A percentile compares a stretch with the other conserved stretches of the same genome.
These are phyloP conservation scores for Clathrospora elynae DNA, from an alignment of 2,329 filamentous ascomycete species.

Conservation along the genomic window DNA sequence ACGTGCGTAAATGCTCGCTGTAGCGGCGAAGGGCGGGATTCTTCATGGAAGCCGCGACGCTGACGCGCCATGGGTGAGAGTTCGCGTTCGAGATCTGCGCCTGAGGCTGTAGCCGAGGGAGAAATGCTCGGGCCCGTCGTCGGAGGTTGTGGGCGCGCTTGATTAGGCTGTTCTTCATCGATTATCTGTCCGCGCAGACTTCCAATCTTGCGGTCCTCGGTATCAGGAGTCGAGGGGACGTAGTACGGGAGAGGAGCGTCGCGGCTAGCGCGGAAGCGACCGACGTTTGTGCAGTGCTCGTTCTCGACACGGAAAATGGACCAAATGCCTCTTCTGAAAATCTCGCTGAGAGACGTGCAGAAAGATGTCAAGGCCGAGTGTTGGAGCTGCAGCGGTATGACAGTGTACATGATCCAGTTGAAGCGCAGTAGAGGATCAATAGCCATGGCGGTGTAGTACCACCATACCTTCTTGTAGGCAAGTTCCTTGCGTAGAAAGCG, in stretches of 20 bases:
- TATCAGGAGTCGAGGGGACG: conserved; percentile 37
- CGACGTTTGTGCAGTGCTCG: conserved; percentile 84
- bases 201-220: conserved; percentile 7
- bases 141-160: conserved; percentile 5
- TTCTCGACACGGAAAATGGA: conserved; percentile 94
- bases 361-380: conserved; percentile 86
- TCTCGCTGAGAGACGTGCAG: conserved; percentile 75
- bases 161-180: conserved; percentile 42
- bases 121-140: not conserved
- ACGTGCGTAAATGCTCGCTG: conserved; percentile 57
- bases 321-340: conserved; percentile 88
- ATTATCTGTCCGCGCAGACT: conserved; percentile 12
- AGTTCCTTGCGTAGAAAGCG: conserved; percentile 70
- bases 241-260: conserved; percentile 87
- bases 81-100: conserved; percentile 23
- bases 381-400: conserved; percentile 78
- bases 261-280: conserved; percentile 84
- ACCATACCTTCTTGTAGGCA: conserved; percentile 76
- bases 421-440: conserved; percentile 86
- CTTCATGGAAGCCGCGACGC: conserved; percentile 28
- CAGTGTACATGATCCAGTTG: conserved; percentile 91
- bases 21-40: conserved; percentile 40
- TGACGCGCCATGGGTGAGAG: conserved; percentile 19
- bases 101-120: conserved; percentile 26
- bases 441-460: conserved; percentile 85